Percentiles rank a stretch among this genome's conserved stretches.
These are phyloP conservation scores for Coniochaeta sp. DNA, from an alignment of 2,329 filamentous ascomycete species.

Conservation along the genomic window DNA sequence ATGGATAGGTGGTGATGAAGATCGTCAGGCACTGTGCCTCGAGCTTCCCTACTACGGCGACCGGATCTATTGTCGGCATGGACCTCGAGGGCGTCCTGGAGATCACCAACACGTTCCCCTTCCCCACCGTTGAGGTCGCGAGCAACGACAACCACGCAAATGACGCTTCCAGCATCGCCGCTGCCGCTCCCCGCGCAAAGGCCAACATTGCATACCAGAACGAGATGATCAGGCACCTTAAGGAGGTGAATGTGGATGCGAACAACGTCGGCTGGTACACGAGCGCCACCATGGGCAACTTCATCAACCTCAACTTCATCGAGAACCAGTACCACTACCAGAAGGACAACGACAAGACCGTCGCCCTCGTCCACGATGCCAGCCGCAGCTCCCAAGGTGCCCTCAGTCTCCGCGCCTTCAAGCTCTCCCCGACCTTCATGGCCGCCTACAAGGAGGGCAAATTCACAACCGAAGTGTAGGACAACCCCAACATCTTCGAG, in stretches of 20 bases:
- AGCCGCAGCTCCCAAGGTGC: conserved; percentile 91
- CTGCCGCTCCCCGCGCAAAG: conserved; percentile 87
- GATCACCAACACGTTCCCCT: conserved; percentile 92
- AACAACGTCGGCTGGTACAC: conserved; percentile 99
- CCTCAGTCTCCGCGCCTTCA: conserved; percentile 84
- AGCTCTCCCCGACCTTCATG: conserved; percentile 83
- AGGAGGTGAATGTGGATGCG: conserved; percentile 96
- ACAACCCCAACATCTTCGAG: background rate
- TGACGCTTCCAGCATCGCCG: conserved; percentile 67
- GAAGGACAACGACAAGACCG: conserved; percentile 82
- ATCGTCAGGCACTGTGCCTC: conserved; percentile 93
- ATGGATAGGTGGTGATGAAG: conserved; percentile 80
- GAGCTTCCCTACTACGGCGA: conserved; percentile 81
- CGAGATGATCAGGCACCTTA: conserved; percentile 94
- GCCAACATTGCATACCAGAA: conserved; percentile 81
- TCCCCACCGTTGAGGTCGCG: conserved; percentile 73
- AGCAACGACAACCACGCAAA: conserved; percentile 67
- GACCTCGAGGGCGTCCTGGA: conserved; percentile 75
- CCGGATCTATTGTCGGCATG: conserved; percentile 89
- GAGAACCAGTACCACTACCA: conserved; percentile 99
- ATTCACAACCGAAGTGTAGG: conserved; percentile 92
- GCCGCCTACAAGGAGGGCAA: conserved; percentile 91
- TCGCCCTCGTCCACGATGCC: conserved; percentile 90
- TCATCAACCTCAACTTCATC: conserved; percentile 88
- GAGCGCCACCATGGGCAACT: conserved; percentile 97